phyloP scores from a whole-genome alignment of 2,329 filamentous ascomycete genomes.

The Hymenotorrendiella dingleyae region DNA sequence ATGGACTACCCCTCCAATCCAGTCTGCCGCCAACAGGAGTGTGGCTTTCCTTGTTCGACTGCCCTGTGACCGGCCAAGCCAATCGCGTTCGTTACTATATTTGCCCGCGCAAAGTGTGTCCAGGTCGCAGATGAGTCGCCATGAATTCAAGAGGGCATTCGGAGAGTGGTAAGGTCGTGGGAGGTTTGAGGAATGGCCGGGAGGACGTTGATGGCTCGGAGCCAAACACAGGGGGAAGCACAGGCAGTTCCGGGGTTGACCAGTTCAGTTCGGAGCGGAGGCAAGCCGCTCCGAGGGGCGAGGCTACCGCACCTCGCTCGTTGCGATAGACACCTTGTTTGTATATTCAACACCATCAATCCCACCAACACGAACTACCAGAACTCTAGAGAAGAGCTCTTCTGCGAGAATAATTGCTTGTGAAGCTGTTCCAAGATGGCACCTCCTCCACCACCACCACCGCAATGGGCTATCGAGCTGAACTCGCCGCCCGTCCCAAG shows the following conservation, averaged over 20 bases:
- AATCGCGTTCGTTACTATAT: constrained; percentile 24
- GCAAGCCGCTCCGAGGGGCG: too few species aligned
- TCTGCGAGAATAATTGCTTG: too few species aligned
- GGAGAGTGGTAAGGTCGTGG: constrained; percentile 4
- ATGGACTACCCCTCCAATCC: constrained; percentile 24
- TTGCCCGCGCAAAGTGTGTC: constrained; percentile 17
- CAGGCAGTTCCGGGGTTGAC: constrained; percentile 13
- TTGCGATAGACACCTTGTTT: too few species aligned
- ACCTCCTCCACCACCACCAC: constrained; percentile 43
- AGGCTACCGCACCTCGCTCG: too few species aligned
- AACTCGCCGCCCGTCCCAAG: constrained; percentile 62
- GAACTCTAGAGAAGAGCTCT: background rate
- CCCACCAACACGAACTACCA: background rate
- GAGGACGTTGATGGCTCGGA: background rate
- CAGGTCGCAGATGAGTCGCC: constrained; percentile 16
- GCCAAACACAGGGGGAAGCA: constrained; percentile 15
- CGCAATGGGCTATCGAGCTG: constrained; percentile 80
- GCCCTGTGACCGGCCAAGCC: constrained; percentile 18
- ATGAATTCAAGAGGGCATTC: constrained; percentile 15
- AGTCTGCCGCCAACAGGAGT: constrained; percentile 25
- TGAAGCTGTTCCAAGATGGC: constrained; percentile 23
- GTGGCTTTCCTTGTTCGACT: constrained; percentile 10
- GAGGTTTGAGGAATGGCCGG: constrained; percentile 3
- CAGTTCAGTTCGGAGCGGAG: too few species aligned
- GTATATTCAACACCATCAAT: background rate